phyloP scores from a whole-genome alignment of 805 yeast genomes.

The Zygotorulaspora sp. region DNA sequence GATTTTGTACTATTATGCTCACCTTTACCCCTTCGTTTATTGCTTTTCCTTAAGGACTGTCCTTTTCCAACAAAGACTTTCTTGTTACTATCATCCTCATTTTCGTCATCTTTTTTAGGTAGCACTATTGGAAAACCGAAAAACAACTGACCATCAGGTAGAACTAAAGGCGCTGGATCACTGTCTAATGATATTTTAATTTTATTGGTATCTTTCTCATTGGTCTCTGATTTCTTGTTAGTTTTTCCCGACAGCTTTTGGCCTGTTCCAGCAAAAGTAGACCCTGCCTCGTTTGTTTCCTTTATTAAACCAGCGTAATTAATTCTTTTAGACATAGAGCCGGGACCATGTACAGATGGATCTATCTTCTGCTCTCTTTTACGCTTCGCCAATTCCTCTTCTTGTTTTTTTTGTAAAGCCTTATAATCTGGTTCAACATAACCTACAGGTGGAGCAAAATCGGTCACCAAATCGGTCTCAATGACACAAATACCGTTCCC shows the following conservation, averaged over 20 bases:
- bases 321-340: conserved; percentile 65
- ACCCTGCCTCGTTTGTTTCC: conserved; percentile 33
- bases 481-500: conserved; percentile 81
- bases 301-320: conserved; percentile 58
- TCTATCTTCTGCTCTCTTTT: conserved; percentile 24
- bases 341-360: conserved; percentile 42
- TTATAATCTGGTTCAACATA: conserved; percentile 85
- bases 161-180: conserved; percentile 62
- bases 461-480: conserved; percentile 95
- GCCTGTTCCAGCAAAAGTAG: conserved; percentile 57
- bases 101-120: conserved; percentile 39
- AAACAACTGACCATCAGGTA: conserved; percentile 84
- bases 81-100: conserved; percentile 26
- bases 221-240: conserved; percentile 21
- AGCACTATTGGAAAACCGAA: conserved; percentile 81
- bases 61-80: conserved; percentile 61
- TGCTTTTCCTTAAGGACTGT: conserved; percentile 64
- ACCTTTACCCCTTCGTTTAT: conserved; percentile 60
- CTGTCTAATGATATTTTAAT: conserved; percentile 51
- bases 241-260: conserved; percentile 64
- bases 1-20: conserved; percentile 54
- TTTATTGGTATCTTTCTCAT: conserved; percentile 26
- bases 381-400: conserved; percentile 32
- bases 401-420: conserved; percentile 26
- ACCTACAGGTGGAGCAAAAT: conserved; percentile 98